phyloP scores from a whole-genome alignment of 139 green algal species.

The Astrephomene gubernaculifera region DNA sequence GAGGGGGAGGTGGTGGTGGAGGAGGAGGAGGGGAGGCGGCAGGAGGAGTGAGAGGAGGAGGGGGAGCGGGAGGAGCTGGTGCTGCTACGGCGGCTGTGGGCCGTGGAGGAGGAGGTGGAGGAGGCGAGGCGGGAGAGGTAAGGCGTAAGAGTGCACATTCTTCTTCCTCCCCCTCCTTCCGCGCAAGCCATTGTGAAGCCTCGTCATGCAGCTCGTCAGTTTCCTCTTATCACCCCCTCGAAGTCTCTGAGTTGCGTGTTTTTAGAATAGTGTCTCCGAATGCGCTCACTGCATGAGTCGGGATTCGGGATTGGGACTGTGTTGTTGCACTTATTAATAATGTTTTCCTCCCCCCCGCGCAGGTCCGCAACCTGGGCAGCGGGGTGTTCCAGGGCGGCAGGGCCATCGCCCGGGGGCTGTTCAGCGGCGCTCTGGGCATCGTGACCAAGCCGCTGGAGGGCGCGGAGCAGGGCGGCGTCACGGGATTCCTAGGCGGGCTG shows the following conservation, averaged over 20 bases:
- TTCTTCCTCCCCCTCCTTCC: neutral
- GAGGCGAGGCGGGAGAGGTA: neutral
- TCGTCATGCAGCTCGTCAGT: too few relatives aligned
- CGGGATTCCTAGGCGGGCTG: slow-evolving; percentile 69
- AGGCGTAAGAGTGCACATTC: neutral
- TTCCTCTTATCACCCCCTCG: too few relatives aligned
- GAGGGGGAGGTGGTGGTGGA: neutral
- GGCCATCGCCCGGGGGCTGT: slow-evolving; percentile 78
- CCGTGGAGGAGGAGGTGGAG: neutral
- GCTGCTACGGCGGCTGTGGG: slow-evolving; percentile 14
- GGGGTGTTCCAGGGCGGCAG: slow-evolving; percentile 83
- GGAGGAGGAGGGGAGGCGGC: neutral
- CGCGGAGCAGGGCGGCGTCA: slow-evolving; percentile 73
- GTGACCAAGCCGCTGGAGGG: slow-evolving; percentile 89
- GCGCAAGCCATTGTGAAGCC: too few relatives aligned
- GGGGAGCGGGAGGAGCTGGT: neutral
- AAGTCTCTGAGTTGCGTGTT: too few relatives aligned
- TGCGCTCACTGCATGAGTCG: too few relatives aligned
- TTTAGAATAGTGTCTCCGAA: neutral
- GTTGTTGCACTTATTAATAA: too few relatives aligned
- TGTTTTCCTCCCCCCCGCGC: neutral
- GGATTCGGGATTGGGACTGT: too few relatives aligned
- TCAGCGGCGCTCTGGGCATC: slow-evolving; percentile 82
- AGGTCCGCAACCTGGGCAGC: slow-evolving; percentile 62
- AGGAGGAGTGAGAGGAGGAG: neutral